Evolutionary conservation across 1,284 basidiomycete genomes (phyloP).

Genomic region (Xerocomus amazonicus): DNA sequence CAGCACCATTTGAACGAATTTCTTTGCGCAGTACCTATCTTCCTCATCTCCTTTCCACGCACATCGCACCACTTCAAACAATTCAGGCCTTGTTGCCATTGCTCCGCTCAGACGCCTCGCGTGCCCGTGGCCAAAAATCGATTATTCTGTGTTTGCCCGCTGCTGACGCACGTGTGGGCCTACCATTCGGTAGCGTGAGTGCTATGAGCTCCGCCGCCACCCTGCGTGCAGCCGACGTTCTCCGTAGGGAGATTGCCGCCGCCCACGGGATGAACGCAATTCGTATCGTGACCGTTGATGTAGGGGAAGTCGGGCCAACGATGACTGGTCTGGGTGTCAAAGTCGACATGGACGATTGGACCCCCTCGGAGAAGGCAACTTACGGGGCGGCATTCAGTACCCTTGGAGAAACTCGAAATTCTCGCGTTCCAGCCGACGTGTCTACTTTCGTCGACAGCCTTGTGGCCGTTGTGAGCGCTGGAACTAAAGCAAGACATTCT

Average conservation of each 20-base stretch:
- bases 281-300: slow-evolving; percentile 62
- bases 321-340: not conserved
- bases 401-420: slow-evolving; percentile 41
- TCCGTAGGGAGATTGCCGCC: slow-evolving; percentile 66
- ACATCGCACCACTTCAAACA: slow-evolving; percentile 69
- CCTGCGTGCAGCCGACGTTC: slow-evolving; percentile 62
- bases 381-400: slow-evolving; percentile 65
- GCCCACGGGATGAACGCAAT: slow-evolving; percentile 48
- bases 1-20: slow-evolving; percentile 68
- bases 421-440: slow-evolving; percentile 53
- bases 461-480: slow-evolving; percentile 54
- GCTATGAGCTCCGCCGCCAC: slow-evolving; percentile 73
- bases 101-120: slow-evolving; percentile 59
- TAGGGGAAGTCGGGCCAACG: slow-evolving; percentile 30
- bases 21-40: slow-evolving; percentile 61
- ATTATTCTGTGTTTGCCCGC: slow-evolving; percentile 71
- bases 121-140: slow-evolving; percentile 49
- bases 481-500: slow-evolving; percentile 38
- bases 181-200: slow-evolving; percentile 58
- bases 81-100: slow-evolving; percentile 74
- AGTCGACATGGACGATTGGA: slow-evolving; percentile 58
- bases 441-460: slow-evolving; percentile 55
- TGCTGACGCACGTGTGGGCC: slow-evolving; percentile 62
- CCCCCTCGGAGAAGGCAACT: slow-evolving; percentile 60
- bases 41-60: slow-evolving; percentile 65